Evolutionary conservation across 208 protist species (phyloP), one percentile per base, ranked within the genome.

Genomic region (Leishmania turanica): DNA sequence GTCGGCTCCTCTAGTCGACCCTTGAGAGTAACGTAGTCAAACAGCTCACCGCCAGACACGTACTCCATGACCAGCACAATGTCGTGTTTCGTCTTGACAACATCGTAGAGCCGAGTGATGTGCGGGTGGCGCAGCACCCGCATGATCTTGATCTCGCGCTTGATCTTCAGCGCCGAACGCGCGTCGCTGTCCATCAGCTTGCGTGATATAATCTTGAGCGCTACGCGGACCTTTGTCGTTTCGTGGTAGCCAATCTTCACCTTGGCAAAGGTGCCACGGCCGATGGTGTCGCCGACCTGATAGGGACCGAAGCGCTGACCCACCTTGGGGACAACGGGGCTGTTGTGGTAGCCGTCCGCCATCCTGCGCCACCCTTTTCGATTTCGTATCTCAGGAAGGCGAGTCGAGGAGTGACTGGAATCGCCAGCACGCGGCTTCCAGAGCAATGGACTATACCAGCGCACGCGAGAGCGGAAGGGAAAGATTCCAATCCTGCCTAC

Each of bases 21-120:
- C 73, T 99, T 94, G 17, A 92, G 91, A 24, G 98, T 97, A 80
- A 99, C 99, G 88, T 99, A 99, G 68, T 99, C 98, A 87, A 99
- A 99, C 11, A 99, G 87, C 81, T 99, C 99, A 1, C 99, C 99
- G 42, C 98, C 98, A 0, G 98, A 95, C 0, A 99, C 97, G 84
- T 99, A 99, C 89, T 99, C 99, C 91, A 99, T 99, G 34, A 99
- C 90, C 74, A 99, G 95, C 74, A 99, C 99, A 78, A 99, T 99
- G 87, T 99, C 98, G 74, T 97, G 97, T 64, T 96, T 93, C 19
- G 98, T 99, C 80, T 98, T 90, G 31, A 99, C 99, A 1, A 99
- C 98, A 71, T 95, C 94, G 83, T 99, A 99, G 71, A 99, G 94
- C 4, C 95, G 95, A 73, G 99, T 99, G 78, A 99, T 99, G 90